phyloP scores from a whole-genome alignment of 108 stramenopile species.

The Cyclotella choctawhatcheeana region DNA sequence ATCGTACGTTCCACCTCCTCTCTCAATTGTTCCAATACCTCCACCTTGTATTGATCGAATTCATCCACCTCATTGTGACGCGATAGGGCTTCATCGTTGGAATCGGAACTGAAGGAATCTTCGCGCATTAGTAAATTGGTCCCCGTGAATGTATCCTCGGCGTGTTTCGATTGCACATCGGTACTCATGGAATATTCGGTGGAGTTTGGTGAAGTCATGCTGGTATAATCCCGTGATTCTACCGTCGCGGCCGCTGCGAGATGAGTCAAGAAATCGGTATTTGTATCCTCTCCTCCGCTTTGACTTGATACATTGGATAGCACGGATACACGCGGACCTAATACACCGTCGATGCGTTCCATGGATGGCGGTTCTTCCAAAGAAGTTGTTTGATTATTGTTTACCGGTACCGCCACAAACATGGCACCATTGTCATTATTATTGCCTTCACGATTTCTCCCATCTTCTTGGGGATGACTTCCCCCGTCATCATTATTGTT shows the following conservation, averaged over 20 bases:
- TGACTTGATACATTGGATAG: not conserved
- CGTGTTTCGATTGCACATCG: not conserved
- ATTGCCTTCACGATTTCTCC: no score
- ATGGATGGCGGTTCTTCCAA: not conserved
- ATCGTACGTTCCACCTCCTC: conserved; percentile 66
- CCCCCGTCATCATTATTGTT: no score
- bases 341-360: not conserved
- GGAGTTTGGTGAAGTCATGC: conserved; percentile 8
- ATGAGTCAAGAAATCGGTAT: no score
- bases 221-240: not conserved
- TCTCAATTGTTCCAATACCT: conserved; percentile 74
- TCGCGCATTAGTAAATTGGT: conserved; percentile 34
- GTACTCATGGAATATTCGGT: not conserved
- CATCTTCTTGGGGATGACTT: no score
- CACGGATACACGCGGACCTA: no score
- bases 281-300: not conserved
- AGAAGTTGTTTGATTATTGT: not conserved
- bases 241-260: not conserved
- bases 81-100: conserved; percentile 21
- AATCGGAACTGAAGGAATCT: conserved; percentile 34
- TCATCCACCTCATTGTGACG: conserved; percentile 44
- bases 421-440: no score
- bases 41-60: conserved; percentile 80
- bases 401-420: no score
- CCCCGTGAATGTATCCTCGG: conserved; percentile 7